Base-by-base conservation (phyloP, 2,329 filamentous ascomycete genomes). In the Fusarium nisikadoi region DNA sequence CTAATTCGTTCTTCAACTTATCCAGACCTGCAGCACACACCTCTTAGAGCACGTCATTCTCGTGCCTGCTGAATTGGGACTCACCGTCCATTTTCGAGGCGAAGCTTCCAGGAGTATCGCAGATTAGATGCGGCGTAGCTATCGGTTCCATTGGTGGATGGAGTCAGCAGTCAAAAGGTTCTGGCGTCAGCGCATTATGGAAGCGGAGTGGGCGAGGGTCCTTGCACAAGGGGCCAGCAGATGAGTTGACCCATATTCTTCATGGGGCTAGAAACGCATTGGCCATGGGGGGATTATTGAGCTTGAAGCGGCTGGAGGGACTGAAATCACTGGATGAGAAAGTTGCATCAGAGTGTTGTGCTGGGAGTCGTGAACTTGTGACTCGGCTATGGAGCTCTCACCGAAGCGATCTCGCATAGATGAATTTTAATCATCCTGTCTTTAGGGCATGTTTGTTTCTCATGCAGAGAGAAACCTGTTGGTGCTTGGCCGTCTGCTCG, bases 231-330 rank as follows among this genome's bases (percentile, higher is more conserved):
- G 62, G 62, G 61, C 31, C 53, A 58, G 67, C n/a, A 65, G 65
- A 62, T 67, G 68, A 67, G 60, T 31, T 66, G 68, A 65, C 39
- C 67, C 68, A 63, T 67, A 57, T 39, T 39, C 52, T 52, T 54
- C 43, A 43, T 52, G 52, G 33, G 50, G 35, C 41, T 38, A 50
- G 55, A 46, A 58, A 63, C 57, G 70, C 70, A 71, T 67, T 70
- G 62, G 57, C 62, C 62, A 73, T 73, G 70, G 71, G 70, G 70
- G 50, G 54, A 71, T 73, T 73, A 63, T 58, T 55, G 60, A 41
- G 47, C 43, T 58, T 14, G 35, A 53, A 49, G 38, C 39, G 41
- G 49, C 47, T 49, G 14, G 17, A 38, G 23, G 38, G 33, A 53
- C 33, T 38, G 23, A 39, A 53, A n/a, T 35, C 47, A 35, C 31